phyloP scores from a whole-genome alignment of 1,139 yeast genomes.

The Lodderomyces margitis region DNA sequence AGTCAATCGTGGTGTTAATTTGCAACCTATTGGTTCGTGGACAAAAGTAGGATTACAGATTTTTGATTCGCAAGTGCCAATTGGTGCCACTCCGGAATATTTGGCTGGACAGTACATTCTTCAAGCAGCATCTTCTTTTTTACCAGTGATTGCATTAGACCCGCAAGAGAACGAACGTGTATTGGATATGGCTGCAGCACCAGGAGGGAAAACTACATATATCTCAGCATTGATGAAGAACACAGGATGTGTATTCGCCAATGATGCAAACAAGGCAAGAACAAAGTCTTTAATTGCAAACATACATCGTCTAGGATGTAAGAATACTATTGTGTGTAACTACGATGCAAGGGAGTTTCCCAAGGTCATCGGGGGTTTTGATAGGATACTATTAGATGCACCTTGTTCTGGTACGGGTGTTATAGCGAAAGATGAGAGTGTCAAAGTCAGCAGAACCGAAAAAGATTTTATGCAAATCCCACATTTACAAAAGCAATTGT shows the following conservation, averaged over 20 bases:
- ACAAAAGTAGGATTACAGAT: constrained; percentile 96
- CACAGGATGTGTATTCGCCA: constrained; percentile 96
- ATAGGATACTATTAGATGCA: constrained; percentile 91
- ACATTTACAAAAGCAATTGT: constrained; percentile 89
- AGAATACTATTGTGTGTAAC: constrained; percentile 93
- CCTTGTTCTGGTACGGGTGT: constrained; percentile 99
- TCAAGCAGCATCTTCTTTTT: constrained; percentile 97
- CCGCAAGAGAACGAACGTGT: constrained; percentile 96
- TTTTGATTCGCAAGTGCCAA: constrained; percentile 97
- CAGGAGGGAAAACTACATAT: constrained; percentile 98
- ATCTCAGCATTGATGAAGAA: constrained; percentile 96
- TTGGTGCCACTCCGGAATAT: constrained; percentile 99
- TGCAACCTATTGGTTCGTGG: constrained; percentile 98
- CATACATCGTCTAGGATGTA: constrained; percentile 95
- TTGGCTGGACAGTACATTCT: constrained; percentile 96
- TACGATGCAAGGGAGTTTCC: constrained; percentile 99
- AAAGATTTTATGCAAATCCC: constrained; percentile 97
- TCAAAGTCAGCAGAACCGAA: constrained; percentile 89
- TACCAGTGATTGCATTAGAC: constrained; percentile 96
- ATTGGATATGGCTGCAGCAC: constrained; percentile 99
- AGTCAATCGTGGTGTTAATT: constrained; percentile 94
- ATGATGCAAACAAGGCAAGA: constrained; percentile 94
- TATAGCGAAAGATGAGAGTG: constrained; percentile 94
- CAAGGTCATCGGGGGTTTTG: constrained; percentile 97
- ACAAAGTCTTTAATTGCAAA: constrained; percentile 96